These are phyloP conservation scores for Xanthoconium purpureum DNA, from an alignment of 768 basidiomycete species.

Conservation along the genomic window DNA sequence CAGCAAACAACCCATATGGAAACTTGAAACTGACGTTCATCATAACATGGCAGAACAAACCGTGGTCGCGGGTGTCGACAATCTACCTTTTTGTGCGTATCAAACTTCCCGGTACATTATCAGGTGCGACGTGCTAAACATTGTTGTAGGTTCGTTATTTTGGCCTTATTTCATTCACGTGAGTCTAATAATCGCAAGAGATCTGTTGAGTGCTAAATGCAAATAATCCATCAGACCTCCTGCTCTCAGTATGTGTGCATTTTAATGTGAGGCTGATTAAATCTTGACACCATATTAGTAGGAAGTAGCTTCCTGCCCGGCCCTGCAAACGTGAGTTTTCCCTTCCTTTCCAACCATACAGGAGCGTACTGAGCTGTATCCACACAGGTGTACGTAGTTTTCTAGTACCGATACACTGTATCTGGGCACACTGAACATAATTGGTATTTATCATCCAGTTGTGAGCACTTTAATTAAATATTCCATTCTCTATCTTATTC, in stretches of 20 bases:
- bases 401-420: neutral
- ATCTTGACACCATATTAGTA: neutral
- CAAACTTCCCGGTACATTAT: too few species aligned
- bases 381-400: neutral
- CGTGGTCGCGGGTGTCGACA: too few species aligned
- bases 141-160: conserved; percentile 11
- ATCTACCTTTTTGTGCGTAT: neutral
- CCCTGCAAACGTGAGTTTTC: neutral
- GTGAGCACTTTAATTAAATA: neutral
- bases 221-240: neutral
- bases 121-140: neutral
- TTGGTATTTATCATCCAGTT: neutral
- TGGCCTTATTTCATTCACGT: conserved; percentile 2
- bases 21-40: too few species aligned
- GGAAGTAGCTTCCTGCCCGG: neutral
- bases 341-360: too few species aligned
- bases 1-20: too few species aligned
- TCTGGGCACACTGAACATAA: too few species aligned
- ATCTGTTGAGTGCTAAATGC: neutral
- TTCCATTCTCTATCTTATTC: neutral
- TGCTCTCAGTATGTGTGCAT: neutral
- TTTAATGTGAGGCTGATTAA: neutral
- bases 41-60: too few species aligned
- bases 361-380: neutral
- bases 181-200: neutral